Evolutionary conservation across 2,329 filamentous ascomycete genomes (phyloP), one percentile per base, ranked within the genome.

Genomic region (Fusarium tuaranense): DNA sequence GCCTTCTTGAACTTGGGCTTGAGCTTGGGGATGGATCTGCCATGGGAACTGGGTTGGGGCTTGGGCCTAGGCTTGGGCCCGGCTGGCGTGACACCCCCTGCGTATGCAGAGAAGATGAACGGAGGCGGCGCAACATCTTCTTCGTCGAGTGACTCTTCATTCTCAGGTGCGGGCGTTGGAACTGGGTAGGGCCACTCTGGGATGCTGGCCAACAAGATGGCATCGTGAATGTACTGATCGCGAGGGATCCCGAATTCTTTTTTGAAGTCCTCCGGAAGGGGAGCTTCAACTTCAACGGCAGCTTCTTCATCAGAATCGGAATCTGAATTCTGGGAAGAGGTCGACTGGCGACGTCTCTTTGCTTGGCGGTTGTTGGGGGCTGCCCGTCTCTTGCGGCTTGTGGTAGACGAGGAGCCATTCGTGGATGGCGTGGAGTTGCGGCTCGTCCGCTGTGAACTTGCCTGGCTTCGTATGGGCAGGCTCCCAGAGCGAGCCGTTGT

Each of bases 81-180:
- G 20, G 9, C 5, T 25, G n/a, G 55, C 2, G 13, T 27, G 8
- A 8, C 13, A 18, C 5, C 41, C 13, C n/a, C 32, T 7, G 22
- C 18, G 12, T 63, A 55, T 5, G 25, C 48, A 20, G 48, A 20
- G 27, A 55, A 55, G n/a, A 76, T 51, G 25, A 30, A 58, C 5
- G 75, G 73, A 20, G 66, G 67, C 9, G 44, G 58, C 7, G 75
- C 73, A 53, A 68, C 68, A n/a, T 68, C 68, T 20, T 75, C 65
- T 36, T 73, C 74, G 55, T 75, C 66, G n/a, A 73, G 68, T 4
- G 62, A 48, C 8, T 65, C 70, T 32, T 64, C 58, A 8, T 61
- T 18, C 16, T 53, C 16, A 6, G 48, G 20, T 20, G n/a, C 48
- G 7, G 12, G 27, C 2, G 18, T 55, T 32, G 48, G 48, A 55